Evolutionary conservation across 2,329 filamentous ascomycete species (phyloP).

Genomic region (Penicillium sp.): DNA sequence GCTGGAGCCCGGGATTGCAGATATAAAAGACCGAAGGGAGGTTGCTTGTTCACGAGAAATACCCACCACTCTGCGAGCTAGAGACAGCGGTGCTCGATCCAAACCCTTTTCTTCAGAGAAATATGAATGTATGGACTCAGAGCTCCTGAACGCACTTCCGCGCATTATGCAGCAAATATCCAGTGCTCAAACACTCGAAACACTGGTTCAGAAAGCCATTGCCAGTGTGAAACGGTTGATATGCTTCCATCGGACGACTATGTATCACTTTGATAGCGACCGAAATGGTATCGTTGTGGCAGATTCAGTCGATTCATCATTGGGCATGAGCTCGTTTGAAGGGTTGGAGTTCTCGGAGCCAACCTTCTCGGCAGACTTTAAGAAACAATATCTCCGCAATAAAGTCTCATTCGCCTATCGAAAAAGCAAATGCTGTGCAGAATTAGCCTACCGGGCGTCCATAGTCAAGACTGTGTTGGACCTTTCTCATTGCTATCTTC

Average conservation of each 20-base stretch:
- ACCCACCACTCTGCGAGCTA: neutral
- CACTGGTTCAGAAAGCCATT: conserved; percentile 74
- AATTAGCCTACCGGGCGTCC: conserved; percentile 73
- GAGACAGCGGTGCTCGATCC: too few species aligned
- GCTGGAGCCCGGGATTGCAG: conserved; percentile 67
- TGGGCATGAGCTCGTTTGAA: conserved; percentile 77
- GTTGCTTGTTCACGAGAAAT: neutral
- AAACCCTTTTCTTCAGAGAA: neutral
- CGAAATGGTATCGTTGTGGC: conserved; percentile 88
- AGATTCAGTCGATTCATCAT: conserved; percentile 74
- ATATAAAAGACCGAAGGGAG: neutral
- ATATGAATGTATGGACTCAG: conserved; percentile 31
- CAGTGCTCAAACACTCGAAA: conserved; percentile 67
- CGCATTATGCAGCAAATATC: conserved; percentile 83
- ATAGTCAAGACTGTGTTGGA: conserved; percentile 75
- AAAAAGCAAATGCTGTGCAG: conserved; percentile 70
- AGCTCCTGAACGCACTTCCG: conserved; percentile 86
- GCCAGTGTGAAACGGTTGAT: conserved; percentile 82
- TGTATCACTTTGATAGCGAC: conserved; percentile 75
- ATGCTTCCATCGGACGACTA: neutral
- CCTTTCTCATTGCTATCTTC: conserved; percentile 77
- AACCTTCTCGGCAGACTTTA: conserved; percentile 80
- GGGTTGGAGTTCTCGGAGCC: conserved; percentile 82
- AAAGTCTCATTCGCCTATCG: conserved; percentile 84
- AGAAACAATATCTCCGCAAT: conserved; percentile 81